Base-by-base conservation (phyloP, 1,284 basidiomycete genomes). In the Afroboletus lepidellus region DNA sequence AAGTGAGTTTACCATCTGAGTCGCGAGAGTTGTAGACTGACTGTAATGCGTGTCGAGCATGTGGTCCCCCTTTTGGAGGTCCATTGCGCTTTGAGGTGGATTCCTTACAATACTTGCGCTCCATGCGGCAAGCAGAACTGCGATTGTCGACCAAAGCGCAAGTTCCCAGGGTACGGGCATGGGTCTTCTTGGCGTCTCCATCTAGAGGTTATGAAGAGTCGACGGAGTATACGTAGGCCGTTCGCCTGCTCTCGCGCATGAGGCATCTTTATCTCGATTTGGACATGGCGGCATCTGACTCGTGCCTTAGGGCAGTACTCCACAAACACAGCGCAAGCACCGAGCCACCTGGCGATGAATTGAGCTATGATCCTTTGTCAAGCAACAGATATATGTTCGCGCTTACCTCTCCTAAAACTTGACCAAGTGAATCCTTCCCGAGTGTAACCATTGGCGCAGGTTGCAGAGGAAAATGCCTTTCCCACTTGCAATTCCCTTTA, bases 81-180 rank as follows among this genome's bases (percentile, higher is more conserved):
- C 24, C 6, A n/a, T 18, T 13, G 27, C 27, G 20, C 8, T 29
- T 30, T 9, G 43, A 7, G 25, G n/a, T 21, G 30, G 18, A 3
- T 48, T 54, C 33, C 41, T 34, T 24, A 49, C 44, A 29, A 66
- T 46, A 8, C 16, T 46, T 32, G 60, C 32, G 8, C 61, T 62
- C 61, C 61, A 62, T 33, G 62, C 9, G 1, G 61, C 60, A 47
- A 62, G 57, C 20, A 62, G 32, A 37, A 59, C 29, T 1, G 57
- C 60, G 3, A 60, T 41, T 6, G 43, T 30, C 7, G 61, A 66
- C 63, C 63, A 62, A 38, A 62, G 48, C 41, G 42, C 50, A 23
- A 66, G 61, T 45, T 62, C 61, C 51, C 53, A 42, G 24, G 63
- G 43, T 16, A 24, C 8, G 15, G 51, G 42, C 20, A 45, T 2